phyloP scores from a whole-genome alignment of 305 asterid genomes.

The Andrographis paniculata region DNA sequence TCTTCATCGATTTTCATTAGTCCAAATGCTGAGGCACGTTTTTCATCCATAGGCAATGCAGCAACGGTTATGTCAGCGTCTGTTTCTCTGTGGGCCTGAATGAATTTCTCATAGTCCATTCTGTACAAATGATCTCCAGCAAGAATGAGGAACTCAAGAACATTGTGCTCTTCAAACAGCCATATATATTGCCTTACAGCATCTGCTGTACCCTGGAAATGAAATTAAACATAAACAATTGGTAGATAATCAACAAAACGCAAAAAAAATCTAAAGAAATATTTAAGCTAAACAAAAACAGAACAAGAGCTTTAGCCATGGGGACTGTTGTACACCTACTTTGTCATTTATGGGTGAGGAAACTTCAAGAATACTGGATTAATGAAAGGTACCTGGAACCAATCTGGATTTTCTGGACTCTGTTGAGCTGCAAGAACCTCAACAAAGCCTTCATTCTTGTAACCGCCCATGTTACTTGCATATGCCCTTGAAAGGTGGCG shows the following conservation, averaged over 20 bases:
- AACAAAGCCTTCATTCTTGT: conserved; percentile 83
- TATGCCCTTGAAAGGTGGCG: conserved; percentile 94
- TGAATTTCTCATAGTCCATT: conserved; percentile 92
- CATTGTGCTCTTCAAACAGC: conserved; percentile 86
- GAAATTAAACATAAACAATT: too few relatives aligned
- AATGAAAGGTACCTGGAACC: conserved; percentile 65
- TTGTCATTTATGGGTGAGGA: too few relatives aligned
- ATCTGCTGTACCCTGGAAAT: conserved; percentile 70
- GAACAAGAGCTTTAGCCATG: background rate
- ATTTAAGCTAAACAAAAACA: background rate
- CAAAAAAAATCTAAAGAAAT: background rate
- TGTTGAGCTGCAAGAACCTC: conserved; percentile 99
- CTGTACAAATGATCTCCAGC: conserved; percentile 94
- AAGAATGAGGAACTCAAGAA: conserved; percentile 73
- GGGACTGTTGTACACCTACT: conserved; percentile 5
- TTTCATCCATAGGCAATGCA: conserved; percentile 84
- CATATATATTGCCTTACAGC: conserved; percentile 90
- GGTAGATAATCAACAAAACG: background rate
- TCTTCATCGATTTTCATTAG: conserved; percentile 93
- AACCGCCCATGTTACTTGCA: conserved; percentile 85
- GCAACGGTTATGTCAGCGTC: conserved; percentile 96
- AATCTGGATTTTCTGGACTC: conserved; percentile 89
- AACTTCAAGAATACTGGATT: conserved; percentile 3
- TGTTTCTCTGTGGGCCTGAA: conserved; percentile 92
- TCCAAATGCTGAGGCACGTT: conserved; percentile 89